These are phyloP conservation scores for Scopulariopsis brevicaulis DNA, from an alignment of 2,329 filamentous ascomycete species.

Conservation along the genomic window DNA sequence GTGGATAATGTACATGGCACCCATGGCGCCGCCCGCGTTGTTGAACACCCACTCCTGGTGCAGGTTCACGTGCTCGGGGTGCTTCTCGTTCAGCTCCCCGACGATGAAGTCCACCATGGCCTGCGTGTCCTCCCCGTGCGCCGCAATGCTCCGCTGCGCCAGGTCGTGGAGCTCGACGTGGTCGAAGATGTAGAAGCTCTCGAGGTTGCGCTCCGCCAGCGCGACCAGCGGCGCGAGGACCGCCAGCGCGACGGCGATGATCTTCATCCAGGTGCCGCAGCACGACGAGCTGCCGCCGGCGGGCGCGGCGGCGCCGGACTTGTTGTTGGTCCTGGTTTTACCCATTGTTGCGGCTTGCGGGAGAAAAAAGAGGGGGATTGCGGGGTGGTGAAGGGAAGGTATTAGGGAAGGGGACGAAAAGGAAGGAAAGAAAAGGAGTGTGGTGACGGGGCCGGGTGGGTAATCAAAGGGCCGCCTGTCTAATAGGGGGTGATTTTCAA, in stretches of 20 bases:
- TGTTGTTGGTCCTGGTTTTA: constrained; percentile 2
- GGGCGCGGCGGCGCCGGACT: constrained; percentile 12
- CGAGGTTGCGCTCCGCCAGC: constrained; percentile 45
- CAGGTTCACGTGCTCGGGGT: constrained; percentile 48
- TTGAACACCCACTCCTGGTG: constrained; percentile 84
- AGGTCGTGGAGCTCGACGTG: constrained; percentile 57
- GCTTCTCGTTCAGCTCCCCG: constrained; percentile 42
- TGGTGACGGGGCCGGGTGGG: not conserved
- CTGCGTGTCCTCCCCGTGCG: constrained; percentile 65
- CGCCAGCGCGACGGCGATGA: constrained; percentile 41
- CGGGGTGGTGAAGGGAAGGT: constrained; percentile 2
- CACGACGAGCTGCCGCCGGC: constrained; percentile 9
- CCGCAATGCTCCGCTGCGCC: constrained; percentile 50
- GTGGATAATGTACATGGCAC: constrained; percentile 82
- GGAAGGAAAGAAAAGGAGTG: constrained; percentile 1
- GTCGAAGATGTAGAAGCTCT: constrained; percentile 66
- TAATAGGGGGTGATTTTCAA: no score
- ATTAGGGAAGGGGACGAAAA: not conserved
- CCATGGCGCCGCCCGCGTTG: constrained; percentile 86
- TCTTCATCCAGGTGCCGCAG: constrained; percentile 26
- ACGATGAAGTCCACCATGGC: constrained; percentile 61
- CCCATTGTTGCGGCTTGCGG: constrained; percentile 4
- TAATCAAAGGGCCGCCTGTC: no score
- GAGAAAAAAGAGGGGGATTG: not conserved
- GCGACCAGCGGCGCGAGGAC: constrained; percentile 41